Percentiles rank a stretch among this genome's conserved stretches.
phyloP scores from a whole-genome alignment of 345 rosid species.

The Dovyalis caffra region DNA sequence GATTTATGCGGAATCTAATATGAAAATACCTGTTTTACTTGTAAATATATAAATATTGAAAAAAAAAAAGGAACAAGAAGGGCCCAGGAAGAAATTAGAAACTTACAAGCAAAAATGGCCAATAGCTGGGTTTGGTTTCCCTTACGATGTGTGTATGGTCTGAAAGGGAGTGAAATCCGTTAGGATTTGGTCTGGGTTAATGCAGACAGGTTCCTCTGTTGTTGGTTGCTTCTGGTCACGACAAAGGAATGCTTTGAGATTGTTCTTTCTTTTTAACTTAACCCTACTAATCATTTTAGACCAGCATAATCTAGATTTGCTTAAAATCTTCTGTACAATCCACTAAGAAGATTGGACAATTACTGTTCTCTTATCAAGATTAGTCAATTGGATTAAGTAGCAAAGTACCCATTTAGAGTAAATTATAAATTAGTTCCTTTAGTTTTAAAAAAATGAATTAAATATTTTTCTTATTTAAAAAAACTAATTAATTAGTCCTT shows the following conservation, averaged over 20 bases:
- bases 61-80: neutral
- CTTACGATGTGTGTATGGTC: neutral
- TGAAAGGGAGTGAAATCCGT: slow-evolving; percentile 8
- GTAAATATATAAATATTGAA: no score
- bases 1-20: no score
- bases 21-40: no score
- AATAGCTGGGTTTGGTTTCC: neutral
- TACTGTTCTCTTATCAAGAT: neutral
- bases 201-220: slow-evolving; percentile 16
- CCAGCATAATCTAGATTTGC: neutral
- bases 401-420: no score
- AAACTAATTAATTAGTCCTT: no score
- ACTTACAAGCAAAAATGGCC: neutral
- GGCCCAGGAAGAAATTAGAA: neutral
- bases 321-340: no score
- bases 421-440: no score
- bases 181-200: slow-evolving; percentile 17
- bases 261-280: neutral
- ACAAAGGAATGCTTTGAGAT: neutral
- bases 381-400: no score
- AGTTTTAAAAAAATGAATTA: no score
- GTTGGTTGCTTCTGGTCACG: slow-evolving; percentile 3
- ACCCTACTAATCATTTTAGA: neutral
- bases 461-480: no score
- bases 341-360: no score